Base-by-base conservation (phyloP, 177 flowering plant genomes). In the Vitis hybrid region DNA sequence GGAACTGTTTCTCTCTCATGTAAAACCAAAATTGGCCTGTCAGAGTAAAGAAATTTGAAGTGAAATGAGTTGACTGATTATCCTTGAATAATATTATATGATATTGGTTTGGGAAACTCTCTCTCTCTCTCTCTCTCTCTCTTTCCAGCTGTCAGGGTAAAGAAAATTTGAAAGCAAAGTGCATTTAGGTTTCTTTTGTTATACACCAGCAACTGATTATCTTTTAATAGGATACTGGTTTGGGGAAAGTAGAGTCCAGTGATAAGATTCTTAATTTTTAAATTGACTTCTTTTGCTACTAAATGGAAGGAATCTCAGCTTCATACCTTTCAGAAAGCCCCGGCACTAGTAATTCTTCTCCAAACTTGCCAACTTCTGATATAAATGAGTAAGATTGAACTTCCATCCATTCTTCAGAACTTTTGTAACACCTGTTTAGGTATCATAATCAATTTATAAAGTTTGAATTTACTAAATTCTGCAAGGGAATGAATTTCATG, bases 271-370 rank as follows among this genome's bases (percentile, higher is more conserved):
- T 64, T 18, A 9, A 50, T 11, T 21, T 64, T 30, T 24, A 14
- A 66, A 56, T 67, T 80, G n/a, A 73, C 60, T 65, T 79, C 62
- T 65, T 71, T 63, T 67, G 57, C 30, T 46, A 17, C 32, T 70
- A 55, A 48, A 27, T 70, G 54, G 40, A 68, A 81, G 80, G 80
- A 67, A 67, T 74, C 48, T 67, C 86, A 77, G 89, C 78, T 71
- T 82, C 89, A 14, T 85, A 80, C 72, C 81, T 79, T 62, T 46
- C 83, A 68, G 91, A 82, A 27, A 82, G 80, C 78, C 82, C 83
- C 61, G 74, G 74, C 52, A 64, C 62, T 15, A 72, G 66, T 65
- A 80, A 69, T 74, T 75, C 83, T 56, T 70, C 90, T 30, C 83
- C 83, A 68, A 69, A 70, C 72, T 65, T 84, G 77, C 83, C 83